phyloP scores from a whole-genome alignment of 345 rosid species.

The Sonneratia caseolaris region DNA sequence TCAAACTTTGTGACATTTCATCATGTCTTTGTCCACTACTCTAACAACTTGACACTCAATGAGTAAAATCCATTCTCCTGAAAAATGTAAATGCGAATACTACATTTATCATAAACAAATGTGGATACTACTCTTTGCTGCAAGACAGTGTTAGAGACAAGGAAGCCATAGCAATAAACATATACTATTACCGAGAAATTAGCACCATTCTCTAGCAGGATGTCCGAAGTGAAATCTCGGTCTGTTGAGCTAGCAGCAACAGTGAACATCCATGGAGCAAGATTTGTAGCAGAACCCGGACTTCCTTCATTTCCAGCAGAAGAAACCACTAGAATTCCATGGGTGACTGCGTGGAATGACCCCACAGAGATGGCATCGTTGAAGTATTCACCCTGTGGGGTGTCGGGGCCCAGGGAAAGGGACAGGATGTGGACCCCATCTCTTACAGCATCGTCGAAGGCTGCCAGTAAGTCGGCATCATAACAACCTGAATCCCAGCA shows the following conservation, averaged over 20 bases:
- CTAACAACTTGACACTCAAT: neutral
- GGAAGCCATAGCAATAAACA: neutral
- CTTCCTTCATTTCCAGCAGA: slow-evolving; percentile 46
- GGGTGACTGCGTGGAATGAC: slow-evolving; percentile 41
- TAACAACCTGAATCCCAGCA: slow-evolving; percentile 50
- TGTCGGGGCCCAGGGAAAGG: slow-evolving; percentile 39
- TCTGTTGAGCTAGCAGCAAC: slow-evolving; percentile 48
- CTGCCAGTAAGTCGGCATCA: slow-evolving; percentile 42
- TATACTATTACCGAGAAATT: slow-evolving; percentile 26
- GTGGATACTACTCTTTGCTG: neutral
- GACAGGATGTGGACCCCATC: slow-evolving; percentile 50
- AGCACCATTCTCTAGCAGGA: slow-evolving; percentile 26
- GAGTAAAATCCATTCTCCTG: neutral
- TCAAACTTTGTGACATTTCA: neutral
- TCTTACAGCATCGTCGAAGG: slow-evolving; percentile 47
- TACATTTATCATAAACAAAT: neutral
- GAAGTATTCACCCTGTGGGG: slow-evolving; percentile 48
- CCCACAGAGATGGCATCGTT: slow-evolving; percentile 52
- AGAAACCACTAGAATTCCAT: slow-evolving; percentile 42
- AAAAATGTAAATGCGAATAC: neutral
- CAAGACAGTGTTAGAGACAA: neutral
- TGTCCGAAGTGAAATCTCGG: slow-evolving; percentile 34
- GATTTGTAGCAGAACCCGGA: slow-evolving; percentile 38
- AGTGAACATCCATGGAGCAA: slow-evolving; percentile 55
- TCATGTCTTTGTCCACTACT: neutral